These are phyloP conservation scores for Miscanthus lutarioriparius DNA, from an alignment of 176 grass and related monocot species.

Conservation along the genomic window DNA sequence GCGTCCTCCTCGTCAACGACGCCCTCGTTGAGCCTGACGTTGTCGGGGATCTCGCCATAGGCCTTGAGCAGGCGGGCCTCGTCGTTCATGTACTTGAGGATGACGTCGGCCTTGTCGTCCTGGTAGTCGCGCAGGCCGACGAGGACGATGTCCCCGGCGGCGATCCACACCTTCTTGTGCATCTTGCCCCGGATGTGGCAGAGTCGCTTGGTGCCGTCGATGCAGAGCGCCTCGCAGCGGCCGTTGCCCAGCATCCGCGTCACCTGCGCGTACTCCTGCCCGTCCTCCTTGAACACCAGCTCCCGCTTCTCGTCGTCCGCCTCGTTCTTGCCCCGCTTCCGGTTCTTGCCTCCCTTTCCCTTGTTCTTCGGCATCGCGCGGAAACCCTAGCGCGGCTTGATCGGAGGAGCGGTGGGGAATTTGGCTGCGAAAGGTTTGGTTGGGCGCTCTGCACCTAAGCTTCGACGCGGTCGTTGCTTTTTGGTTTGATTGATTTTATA, in stretches of 20 bases:
- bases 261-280: slow-evolving; percentile 91
- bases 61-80: slow-evolving; percentile 60
- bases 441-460: background rate
- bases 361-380: slow-evolving; percentile 81
- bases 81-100: slow-evolving; percentile 88
- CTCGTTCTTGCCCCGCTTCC: slow-evolving; percentile 91
- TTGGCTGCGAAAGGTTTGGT: background rate
- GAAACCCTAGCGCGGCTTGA: slow-evolving; percentile 14
- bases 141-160: slow-evolving; percentile 75
- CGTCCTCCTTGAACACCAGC: slow-evolving; percentile 93
- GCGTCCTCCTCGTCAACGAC: slow-evolving; percentile 60
- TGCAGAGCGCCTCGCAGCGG: slow-evolving; percentile 73
- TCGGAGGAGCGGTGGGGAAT: background rate
- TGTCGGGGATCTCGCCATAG: slow-evolving; percentile 63
- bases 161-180: slow-evolving; percentile 94
- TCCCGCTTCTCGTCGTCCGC: slow-evolving; percentile 92
- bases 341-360: slow-evolving; percentile 95
- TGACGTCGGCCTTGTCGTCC: slow-evolving; percentile 90
- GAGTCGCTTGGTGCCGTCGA: slow-evolving; percentile 72
- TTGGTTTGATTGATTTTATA: background rate
- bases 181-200: slow-evolving; percentile 87
- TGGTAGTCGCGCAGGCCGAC: slow-evolving; percentile 84
- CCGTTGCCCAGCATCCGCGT: slow-evolving; percentile 70
- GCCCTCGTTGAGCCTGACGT: slow-evolving; percentile 63
- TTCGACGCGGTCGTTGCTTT: background rate